Base-by-base conservation (phyloP, 768 basidiomycete genomes). In the Rhizopogon vesiculosus region DNA sequence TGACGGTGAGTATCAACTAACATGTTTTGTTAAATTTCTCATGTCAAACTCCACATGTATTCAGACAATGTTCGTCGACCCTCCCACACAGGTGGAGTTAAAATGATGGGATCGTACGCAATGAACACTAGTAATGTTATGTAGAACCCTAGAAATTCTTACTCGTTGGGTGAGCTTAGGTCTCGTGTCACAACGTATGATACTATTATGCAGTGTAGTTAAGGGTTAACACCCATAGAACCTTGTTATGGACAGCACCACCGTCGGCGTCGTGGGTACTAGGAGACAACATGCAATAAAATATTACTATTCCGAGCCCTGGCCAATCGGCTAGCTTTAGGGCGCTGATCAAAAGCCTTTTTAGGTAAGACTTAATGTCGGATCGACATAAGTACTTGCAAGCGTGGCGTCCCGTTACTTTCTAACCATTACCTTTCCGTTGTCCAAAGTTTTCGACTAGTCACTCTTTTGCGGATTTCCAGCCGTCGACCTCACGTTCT, bases 31-130 rank as follows among this genome's bases (percentile, higher is more conserved):
- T 45, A 5, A 38, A 38, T 49, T 57, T 65, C 42, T 19, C 65
- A 31, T 33, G 56, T 44, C 35, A 40, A 28, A 16, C 42, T 43
- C 41, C 35, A 38, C 13, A 38, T 35, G 10, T 38, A 42, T 28
- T 22, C 56, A 87, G 84, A 71, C 79, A 31, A 81, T 75, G n/a
- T 76, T 82, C 53, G 66, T 86, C 40, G 76, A 81, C n/a, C 82
- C 82, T 35, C 79, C 81, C 7, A 70, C 79, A 45, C 82, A 80
- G 64, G 65, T 81, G 59, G 78, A 81, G 65, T 53, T 82, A 18
- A 56, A 31, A 38, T 28, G 33, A 42, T 33, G 28, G 46, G 8
- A 31, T 10, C 15, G 33, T 48, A 41, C 16, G 18, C 15, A 4
- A 33, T 35, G 31, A 25, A 25, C 25, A 25, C 25, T 25, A 25